Base-by-base conservation (phyloP, 192 early-diverging fungal species). In the Spizellomyces punctatus region DNA sequence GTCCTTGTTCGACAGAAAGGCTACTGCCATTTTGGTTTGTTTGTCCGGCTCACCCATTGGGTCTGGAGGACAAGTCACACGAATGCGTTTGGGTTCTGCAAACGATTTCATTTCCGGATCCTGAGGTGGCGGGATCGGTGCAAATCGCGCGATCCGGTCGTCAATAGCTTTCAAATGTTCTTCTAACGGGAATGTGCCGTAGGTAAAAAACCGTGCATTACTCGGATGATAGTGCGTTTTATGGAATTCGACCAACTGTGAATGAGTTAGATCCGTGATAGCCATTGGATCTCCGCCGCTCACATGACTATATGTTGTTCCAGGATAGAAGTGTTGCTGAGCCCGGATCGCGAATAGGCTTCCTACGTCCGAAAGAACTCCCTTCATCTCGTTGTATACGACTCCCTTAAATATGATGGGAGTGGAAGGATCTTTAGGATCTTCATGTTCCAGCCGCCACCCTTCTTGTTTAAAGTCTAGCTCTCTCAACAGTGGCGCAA, bases 301-400 rank as follows among this genome's bases (percentile, higher is more conserved):
- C 72, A 88, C 86, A 72, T 89, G 69, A 70, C 82, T 81, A 81
- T 97, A 97, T 10, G 90, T 91, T 6, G 94, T 91, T 50, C 85
- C 88, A 0, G 92, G 89, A 73, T 90, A 96, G 85, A 98, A 85
- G 59, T 87, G 79, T 82, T 95, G 90, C 66, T 95, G 92, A 12
- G 79, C 69, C 10, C 91, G 85, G 46, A 84, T 84, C 42, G 88
- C 87, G 71, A 92, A 96, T 57, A 97, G 76, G 59, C 89, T 90
- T 63, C 87, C 88, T 1, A 91, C 78, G 72, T 98, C 95, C 6
- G 94, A 72, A 17, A 86, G 69, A 27, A 80, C 87, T 58, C 96
- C 96, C 81, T 98, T 98, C 96, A 98, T 98, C 71, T 98, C 96
- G 75, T 98, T 98, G 74, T 95, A 98, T 21, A 98, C 96, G 27